Evolutionary conservation across 805 yeast species (phyloP), one percentile per base, ranked within the genome.

Genomic region (Candida easanensis): DNA sequence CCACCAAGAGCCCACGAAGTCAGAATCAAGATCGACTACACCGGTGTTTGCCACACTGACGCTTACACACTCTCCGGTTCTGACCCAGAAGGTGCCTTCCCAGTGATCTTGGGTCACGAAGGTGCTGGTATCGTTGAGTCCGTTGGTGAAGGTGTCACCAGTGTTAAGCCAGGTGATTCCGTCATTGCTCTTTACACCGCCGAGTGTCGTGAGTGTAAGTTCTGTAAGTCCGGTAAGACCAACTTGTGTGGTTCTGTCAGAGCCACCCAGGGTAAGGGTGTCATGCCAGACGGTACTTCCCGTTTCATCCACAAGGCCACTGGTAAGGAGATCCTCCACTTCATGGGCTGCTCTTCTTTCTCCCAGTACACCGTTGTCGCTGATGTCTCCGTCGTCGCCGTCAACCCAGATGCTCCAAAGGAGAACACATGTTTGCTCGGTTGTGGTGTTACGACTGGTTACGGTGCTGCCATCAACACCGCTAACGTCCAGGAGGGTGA

Each of bases 31-130:
- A 70, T 93, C 45, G 74, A 73, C 39, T 76, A 85, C 71, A 86
- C 97, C 23, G 99, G 97, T 64, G 96, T 93, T 31, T 93, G 99
- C 68, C 99, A 93, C 73, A 93, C 99, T 27, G 99, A 93, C 65
- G 97, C 97, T 31, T 93, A 84, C 74, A 91, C 98, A 10, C 75
- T 93, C 53, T 83, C 95, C 38, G 99, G 99, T 47, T 77, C 72
- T 44, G 99, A 93, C 66, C 93, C 98, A 42, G 99, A 93, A 70
- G 99, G 98, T 57, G 86, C 84, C 13, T 89, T 89, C 78, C 98
- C 98, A 15, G 84, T 82, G 16, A 71, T 93, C 48, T 75, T 95
- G 58, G 99, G 99, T 50, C 99, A 93, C 69, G 99, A 93, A 69
- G 97, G 97, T 69, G 96, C 97, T 31, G 99, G 99, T 61, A 73